Evolutionary conservation across 371 early-diverging fungal species (phyloP).

Genomic region (Blastocladiella emersonii): DNA sequence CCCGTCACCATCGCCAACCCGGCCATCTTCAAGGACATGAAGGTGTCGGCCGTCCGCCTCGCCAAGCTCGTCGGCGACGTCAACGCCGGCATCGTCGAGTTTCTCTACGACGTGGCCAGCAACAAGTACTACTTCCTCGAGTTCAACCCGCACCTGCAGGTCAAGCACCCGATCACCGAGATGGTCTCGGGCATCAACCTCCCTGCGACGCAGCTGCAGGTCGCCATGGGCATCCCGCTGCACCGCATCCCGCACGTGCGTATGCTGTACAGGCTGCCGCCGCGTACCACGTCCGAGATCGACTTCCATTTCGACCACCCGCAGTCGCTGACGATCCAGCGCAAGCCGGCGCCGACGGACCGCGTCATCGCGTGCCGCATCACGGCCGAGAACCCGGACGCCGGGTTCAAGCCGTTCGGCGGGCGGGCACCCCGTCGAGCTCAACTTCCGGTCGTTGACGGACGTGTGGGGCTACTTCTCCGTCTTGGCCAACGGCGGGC

Average conservation of each 20-base stretch:
- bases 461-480: conserved; percentile 99
- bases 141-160: conserved; percentile 95
- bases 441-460: conserved; percentile 83
- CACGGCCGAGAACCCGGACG: conserved; percentile 98
- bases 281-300: conserved; percentile 67
- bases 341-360: conserved; percentile 85
- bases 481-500: conserved; percentile 81
- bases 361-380: conserved; percentile 97
- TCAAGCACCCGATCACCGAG: conserved; percentile 98
- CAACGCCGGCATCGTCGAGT: conserved; percentile 96
- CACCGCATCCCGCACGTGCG: conserved; percentile 88
- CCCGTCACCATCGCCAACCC: conserved; percentile 83
- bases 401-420: conserved; percentile 93
- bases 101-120: conserved; percentile 74
- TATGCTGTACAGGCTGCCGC: conserved; percentile 73
- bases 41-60: conserved; percentile 86
- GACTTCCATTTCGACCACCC: conserved; percentile 81
- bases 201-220: conserved; percentile 92
- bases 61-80: conserved; percentile 90
- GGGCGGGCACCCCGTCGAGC: conserved; percentile 85
- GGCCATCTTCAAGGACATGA: conserved; percentile 77
- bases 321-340: conserved; percentile 57
- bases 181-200: conserved; percentile 96
- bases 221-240: conserved; percentile 96
- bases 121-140: conserved; percentile 93